Base-by-base conservation (phyloP, 1,284 basidiomycete species). In the Heterobasidion occidentale region DNA sequence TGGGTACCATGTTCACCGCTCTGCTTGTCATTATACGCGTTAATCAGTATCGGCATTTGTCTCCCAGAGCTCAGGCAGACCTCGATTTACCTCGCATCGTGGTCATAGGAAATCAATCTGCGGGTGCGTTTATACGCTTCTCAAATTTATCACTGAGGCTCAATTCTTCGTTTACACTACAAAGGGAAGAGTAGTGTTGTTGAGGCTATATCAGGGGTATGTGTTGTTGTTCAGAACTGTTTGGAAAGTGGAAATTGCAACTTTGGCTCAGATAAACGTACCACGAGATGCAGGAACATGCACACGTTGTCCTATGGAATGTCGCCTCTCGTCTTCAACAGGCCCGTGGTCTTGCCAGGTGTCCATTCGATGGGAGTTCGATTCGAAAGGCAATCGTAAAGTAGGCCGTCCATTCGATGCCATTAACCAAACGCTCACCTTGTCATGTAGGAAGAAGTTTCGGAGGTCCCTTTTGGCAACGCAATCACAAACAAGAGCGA, bases 231-330 rank as follows among this genome's bases (percentile, higher is more conserved):
- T 49, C 44, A 11, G 17, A 33, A 3, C 47, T 50, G 15, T 5
- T 20, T 7, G 12, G 36, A 11, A 36, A 9, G 3, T 42, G 38
- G 38, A 42, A 5, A 8, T 35, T 27, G 27, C 27, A 27, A 27
- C 27, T 27, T 27, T 27, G 4, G 27, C 27, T 27, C 51, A 60
- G 68, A 70, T 75, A 33, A 71, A 61, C 9, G 68, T 74, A 9
- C 74, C 73, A 1, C 62, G 74, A 9, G 69, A 72, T 49, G 65
- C 65, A 20, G 74, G 73, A 1, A 74, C 74, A 11, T 76, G 74
- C 53, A 77, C 74, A 9, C 64, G 75, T 36, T 76, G 75, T 58
- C 74, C 76, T 1, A 73, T 74, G 63, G 75, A 77, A 59, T 76
- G 74, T 54, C 65, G 72, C 1, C 60, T 77, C 45, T 63, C 65